A percentile compares a stretch with the other conserved stretches of the same genome.
Evolutionary conservation across 176 grass and related monocot genomes (phyloP).

Genomic region (Themeda triandra): DNA sequence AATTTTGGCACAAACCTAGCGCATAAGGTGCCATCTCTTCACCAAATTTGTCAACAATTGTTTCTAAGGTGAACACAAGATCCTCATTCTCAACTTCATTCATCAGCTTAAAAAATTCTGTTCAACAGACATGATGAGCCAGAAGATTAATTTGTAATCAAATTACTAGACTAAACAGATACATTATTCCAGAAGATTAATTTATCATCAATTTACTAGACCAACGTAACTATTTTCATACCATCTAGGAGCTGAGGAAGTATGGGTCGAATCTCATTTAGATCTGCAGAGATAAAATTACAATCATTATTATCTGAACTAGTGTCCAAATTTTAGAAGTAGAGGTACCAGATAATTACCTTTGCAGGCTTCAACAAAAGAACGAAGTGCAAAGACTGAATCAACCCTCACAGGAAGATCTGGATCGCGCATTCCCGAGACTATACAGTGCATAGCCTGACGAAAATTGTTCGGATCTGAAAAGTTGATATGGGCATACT

Average conservation of each 20-base stretch:
- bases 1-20: conserved; percentile 83
- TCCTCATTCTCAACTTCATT: conserved; percentile 93
- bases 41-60: conserved; percentile 93
- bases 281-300: conserved; percentile 51
- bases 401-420: conserved; percentile 91
- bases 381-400: conserved; percentile 95
- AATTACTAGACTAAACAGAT: background rate
- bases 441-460: conserved; percentile 62
- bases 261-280: conserved; percentile 73
- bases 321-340: background rate
- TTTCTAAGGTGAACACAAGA: conserved; percentile 88
- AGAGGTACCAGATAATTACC: conserved; percentile 27
- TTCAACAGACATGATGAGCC: conserved; percentile 2
- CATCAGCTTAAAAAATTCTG: conserved; percentile 95
- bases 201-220: conserved; percentile 11
- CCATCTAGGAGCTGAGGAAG: conserved; percentile 94
- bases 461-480: conserved; percentile 60
- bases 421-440: conserved; percentile 64
- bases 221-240: conserved; percentile 25
- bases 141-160: conserved; percentile 5
- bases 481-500: conserved; percentile 93
- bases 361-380: conserved; percentile 92
- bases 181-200: background rate
- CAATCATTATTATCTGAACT: background rate
- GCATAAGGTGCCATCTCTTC: conserved; percentile 98